Percentiles rank a stretch among this genome's conserved stretches.
These are phyloP conservation scores for Chytriomyces sp. DNA, from an alignment of 192 early-diverging fungal species.

Conservation along the genomic window DNA sequence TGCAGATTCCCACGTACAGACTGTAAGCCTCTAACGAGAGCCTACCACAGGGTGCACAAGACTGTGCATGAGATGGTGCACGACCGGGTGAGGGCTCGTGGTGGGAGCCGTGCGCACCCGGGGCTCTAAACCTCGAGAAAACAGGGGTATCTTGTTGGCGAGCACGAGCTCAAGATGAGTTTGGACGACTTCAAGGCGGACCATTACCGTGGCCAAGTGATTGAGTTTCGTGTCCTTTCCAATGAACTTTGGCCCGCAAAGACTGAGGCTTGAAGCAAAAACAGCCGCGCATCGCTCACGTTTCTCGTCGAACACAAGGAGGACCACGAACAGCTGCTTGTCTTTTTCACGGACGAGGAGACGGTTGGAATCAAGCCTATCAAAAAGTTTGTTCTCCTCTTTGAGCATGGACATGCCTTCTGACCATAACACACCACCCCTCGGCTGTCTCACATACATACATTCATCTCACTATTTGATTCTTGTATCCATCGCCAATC, in stretches of 20 bases:
- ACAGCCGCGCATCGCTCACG: constrained; percentile 74
- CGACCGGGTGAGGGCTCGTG: constrained; percentile 64
- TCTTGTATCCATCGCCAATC: too few species aligned
- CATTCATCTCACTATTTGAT: too few species aligned
- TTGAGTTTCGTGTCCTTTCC: constrained; percentile 72
- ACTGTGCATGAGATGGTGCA: constrained; percentile 90
- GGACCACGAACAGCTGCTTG: constrained; percentile 80
- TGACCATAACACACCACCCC: too few species aligned
- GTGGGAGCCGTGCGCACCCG: neutral
- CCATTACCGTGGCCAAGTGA: constrained; percentile 68
- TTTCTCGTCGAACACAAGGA: constrained; percentile 77
- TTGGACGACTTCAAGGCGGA: constrained; percentile 75
- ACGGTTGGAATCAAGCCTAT: constrained; percentile 89
- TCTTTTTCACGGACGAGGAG: constrained; percentile 89
- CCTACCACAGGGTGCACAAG: constrained; percentile 79
- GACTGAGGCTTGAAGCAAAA: neutral
- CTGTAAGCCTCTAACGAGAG: constrained; percentile 26
- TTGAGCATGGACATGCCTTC: too few species aligned
- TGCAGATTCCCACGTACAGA: constrained; percentile 55
- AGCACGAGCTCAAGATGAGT: constrained; percentile 77
- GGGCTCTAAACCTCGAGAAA: neutral
- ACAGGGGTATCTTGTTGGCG: constrained; percentile 79
- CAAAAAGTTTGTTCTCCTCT: constrained; percentile 70
- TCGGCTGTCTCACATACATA: too few species aligned
- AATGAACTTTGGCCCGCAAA: neutral